These are phyloP conservation scores for Verticillium zaregamsianum DNA, from an alignment of 2,329 filamentous ascomycete species.

Conservation along the genomic window DNA sequence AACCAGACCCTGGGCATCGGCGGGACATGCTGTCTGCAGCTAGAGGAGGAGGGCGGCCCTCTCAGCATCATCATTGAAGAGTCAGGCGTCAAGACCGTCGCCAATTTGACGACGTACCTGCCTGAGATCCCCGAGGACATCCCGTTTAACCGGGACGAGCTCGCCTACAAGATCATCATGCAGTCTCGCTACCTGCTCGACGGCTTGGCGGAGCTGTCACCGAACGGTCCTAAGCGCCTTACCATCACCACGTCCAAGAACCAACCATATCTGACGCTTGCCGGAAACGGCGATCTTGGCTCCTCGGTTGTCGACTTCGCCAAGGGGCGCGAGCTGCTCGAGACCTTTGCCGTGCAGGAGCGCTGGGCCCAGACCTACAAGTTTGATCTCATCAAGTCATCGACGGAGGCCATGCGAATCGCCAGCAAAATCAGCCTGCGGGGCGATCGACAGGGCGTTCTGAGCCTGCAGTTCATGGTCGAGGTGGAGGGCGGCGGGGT, in stretches of 20 bases:
- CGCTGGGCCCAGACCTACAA: slow-evolving; percentile 72
- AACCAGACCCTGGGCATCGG: slow-evolving; percentile 78
- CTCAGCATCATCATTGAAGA: slow-evolving; percentile 86
- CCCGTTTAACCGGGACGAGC: slow-evolving; percentile 75
- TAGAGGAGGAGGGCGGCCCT: slow-evolving; percentile 68
- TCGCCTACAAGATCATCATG: slow-evolving; percentile 95
- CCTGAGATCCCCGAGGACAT: slow-evolving; percentile 74
- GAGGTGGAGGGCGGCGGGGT: slow-evolving; percentile 68
- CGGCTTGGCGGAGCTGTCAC: slow-evolving; percentile 64
- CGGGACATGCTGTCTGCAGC: slow-evolving; percentile 81
- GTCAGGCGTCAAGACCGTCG: slow-evolving; percentile 80
- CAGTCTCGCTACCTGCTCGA: slow-evolving; percentile 69
- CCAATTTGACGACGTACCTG: slow-evolving; percentile 84
- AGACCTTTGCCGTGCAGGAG: slow-evolving; percentile 65
- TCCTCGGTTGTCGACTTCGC: slow-evolving; percentile 64
- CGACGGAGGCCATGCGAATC: slow-evolving; percentile 86
- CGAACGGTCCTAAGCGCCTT: slow-evolving; percentile 68
- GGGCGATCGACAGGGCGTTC: slow-evolving; percentile 81
- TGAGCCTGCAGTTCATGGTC: slow-evolving; percentile 96
- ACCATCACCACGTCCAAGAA: slow-evolving; percentile 61
- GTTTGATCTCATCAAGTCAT: slow-evolving; percentile 80
- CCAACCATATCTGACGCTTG: slow-evolving; percentile 71
- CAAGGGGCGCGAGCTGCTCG: slow-evolving; percentile 62
- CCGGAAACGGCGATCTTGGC: slow-evolving; percentile 56
- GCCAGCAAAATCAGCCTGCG: slow-evolving; percentile 90